Evolutionary conservation across 495 filamentous ascomycete genomes (phyloP).

Genomic region (Lepidopterella palustris): DNA sequence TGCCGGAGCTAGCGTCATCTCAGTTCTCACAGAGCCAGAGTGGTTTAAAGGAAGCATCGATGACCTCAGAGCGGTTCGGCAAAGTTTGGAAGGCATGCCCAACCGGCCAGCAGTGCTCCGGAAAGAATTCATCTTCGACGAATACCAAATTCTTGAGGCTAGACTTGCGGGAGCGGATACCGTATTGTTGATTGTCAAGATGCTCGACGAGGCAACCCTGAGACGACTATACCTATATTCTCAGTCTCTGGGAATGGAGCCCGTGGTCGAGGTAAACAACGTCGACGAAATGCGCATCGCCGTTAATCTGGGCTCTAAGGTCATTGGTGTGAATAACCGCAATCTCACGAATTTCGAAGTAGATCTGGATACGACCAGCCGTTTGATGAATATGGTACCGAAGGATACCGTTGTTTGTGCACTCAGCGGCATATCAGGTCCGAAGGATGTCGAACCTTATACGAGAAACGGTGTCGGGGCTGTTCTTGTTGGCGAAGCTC

Average conservation of each 20-base stretch:
- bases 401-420: constrained; percentile 86
- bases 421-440: constrained; percentile 84
- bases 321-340: constrained; percentile 96
- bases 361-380: constrained; percentile 87
- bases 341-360: constrained; percentile 95
- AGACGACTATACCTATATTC: constrained; percentile 81
- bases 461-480: constrained; percentile 84
- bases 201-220: constrained; percentile 75
- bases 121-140: constrained; percentile 97
- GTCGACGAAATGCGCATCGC: constrained; percentile 86
- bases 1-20: constrained; percentile 92
- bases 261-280: constrained; percentile 93
- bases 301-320: constrained; percentile 78
- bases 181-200: constrained; percentile 94
- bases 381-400: constrained; percentile 78
- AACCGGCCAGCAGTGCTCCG: constrained; percentile 87
- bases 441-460: constrained; percentile 86
- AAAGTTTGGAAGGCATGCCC: constrained; percentile 79
- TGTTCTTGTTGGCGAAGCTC: constrained; percentile 87
- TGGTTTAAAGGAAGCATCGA: constrained; percentile 99
- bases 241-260: constrained; percentile 89
- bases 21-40: constrained; percentile 92
- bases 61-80: constrained; percentile 80
- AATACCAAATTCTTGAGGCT: constrained; percentile 97
- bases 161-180: constrained; percentile 91